Percentiles rank a stretch among this genome's conserved stretches.
Evolutionary conservation across 176 grass and related monocot genomes (phyloP).

Genomic region (Ananas comosus): DNA sequence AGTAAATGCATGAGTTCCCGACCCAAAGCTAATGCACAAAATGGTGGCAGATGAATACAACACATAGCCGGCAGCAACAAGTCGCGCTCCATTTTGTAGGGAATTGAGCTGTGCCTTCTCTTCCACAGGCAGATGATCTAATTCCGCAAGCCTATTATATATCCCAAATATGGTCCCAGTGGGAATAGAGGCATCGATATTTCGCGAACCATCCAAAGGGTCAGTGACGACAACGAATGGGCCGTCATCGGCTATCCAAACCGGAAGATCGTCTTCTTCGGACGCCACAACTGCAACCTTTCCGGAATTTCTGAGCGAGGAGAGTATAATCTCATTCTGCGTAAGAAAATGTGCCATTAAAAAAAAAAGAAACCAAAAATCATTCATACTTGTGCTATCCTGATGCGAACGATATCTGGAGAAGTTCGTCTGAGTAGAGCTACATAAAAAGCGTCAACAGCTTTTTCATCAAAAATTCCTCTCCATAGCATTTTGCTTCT

Average conservation of each 20-base stretch:
- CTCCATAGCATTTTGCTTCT: too few species aligned
- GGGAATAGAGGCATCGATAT: slow-evolving; percentile 91
- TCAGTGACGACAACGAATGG: slow-evolving; percentile 72
- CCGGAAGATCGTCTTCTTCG: slow-evolving; percentile 66
- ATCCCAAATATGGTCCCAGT: slow-evolving; percentile 92
- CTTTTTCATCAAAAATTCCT: too few species aligned
- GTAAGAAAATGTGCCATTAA: background rate
- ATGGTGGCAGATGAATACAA: slow-evolving; percentile 92
- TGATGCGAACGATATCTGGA: too few species aligned
- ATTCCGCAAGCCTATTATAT: slow-evolving; percentile 59
- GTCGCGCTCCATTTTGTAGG: slow-evolving; percentile 49
- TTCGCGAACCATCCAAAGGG: slow-evolving; percentile 87
- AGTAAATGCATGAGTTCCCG: slow-evolving; percentile 70
- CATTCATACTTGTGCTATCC: too few species aligned
- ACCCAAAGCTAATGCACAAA: slow-evolving; percentile 61
- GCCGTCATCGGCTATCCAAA: slow-evolving; percentile 44
- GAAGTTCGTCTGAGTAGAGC: too few species aligned
- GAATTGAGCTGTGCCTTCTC: slow-evolving; percentile 80
- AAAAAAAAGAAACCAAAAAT: background rate
- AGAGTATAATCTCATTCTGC: slow-evolving; percentile 88
- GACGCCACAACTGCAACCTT: slow-evolving; percentile 83
- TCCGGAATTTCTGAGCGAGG: slow-evolving; percentile 57
- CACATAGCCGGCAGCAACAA: slow-evolving; percentile 72
- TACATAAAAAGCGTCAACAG: too few species aligned
- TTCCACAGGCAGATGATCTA: slow-evolving; percentile 66